Percentiles rank a stretch among this genome's conserved stretches.
These are phyloP conservation scores for Cercospora zeae-maydis DNA, from an alignment of 2,329 filamentous ascomycete species.

Conservation along the genomic window DNA sequence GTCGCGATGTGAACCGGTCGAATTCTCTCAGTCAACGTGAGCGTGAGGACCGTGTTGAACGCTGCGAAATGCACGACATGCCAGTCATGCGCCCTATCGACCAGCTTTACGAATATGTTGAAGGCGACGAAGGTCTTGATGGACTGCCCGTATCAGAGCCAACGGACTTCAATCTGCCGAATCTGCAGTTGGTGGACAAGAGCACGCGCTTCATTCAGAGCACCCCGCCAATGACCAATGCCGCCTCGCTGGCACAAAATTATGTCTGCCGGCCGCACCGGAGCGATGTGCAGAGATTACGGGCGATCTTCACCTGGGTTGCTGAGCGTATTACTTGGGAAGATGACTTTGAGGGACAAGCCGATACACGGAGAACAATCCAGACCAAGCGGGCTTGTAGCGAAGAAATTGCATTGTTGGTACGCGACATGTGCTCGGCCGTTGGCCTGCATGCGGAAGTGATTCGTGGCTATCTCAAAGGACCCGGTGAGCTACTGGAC, in stretches of 20 bases:
- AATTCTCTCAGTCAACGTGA: slow-evolving; percentile 91
- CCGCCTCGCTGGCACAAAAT: slow-evolving; percentile 77
- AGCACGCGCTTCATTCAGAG: slow-evolving; percentile 80
- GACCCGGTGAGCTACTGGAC: slow-evolving; percentile 78
- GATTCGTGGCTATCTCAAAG: slow-evolving; percentile 84
- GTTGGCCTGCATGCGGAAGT: slow-evolving; percentile 85
- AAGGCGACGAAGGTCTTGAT: slow-evolving; percentile 86
- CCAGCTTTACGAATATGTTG: slow-evolving; percentile 75
- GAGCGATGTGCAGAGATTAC: slow-evolving; percentile 85
- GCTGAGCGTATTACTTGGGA: slow-evolving; percentile 95
- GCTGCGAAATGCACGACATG: slow-evolving; percentile 92
- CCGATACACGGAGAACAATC: slow-evolving; percentile 80
- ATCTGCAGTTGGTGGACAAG: slow-evolving; percentile 83
- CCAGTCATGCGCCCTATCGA: slow-evolving; percentile 86
- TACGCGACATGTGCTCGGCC: slow-evolving; percentile 88
- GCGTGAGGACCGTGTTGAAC: slow-evolving; percentile 74
- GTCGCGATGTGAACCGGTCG: slow-evolving; percentile 90
- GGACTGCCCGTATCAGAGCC: slow-evolving; percentile 78
- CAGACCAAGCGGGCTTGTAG: slow-evolving; percentile 79
- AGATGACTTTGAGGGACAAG: slow-evolving; percentile 81
- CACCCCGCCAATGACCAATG: slow-evolving; percentile 76
- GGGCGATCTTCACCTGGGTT: slow-evolving; percentile 97
- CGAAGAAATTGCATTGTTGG: slow-evolving; percentile 83
- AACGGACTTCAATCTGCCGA: slow-evolving; percentile 70
- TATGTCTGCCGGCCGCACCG: slow-evolving; percentile 93